Conservation (phyloP, 805 yeast species). For the Wickerhamomyces bovis region DNA sequence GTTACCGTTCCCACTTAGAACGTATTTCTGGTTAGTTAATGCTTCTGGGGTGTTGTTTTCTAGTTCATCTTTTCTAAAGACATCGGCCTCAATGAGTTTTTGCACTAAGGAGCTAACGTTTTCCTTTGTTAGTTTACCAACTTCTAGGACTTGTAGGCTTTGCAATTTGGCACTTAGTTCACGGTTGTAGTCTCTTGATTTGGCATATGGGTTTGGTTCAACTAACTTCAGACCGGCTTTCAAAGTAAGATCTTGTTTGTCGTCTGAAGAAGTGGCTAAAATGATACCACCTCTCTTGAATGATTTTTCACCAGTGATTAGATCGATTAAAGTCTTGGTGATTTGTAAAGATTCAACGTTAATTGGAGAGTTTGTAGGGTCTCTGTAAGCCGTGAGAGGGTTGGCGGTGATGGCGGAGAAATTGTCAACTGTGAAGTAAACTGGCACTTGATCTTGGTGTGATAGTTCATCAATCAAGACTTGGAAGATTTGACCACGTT, state of each 20-base stretch:
- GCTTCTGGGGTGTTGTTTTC: constrained; percentile 28
- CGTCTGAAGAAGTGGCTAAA: constrained; percentile 54
- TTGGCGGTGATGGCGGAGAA: constrained; percentile 54
- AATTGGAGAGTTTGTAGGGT: constrained; percentile 48
- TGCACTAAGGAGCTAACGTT: constrained; percentile 40
- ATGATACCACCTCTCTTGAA: constrained; percentile 63
- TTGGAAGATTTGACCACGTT: constrained; percentile 41
- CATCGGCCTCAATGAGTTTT: constrained; percentile 34
- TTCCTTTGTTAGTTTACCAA: constrained; percentile 37
- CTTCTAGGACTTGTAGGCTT: constrained; percentile 32
- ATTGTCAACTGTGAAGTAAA: constrained; percentile 67
- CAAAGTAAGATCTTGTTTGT: constrained; percentile 48
- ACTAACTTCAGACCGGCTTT: constrained; percentile 51
- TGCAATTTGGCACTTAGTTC: constrained; percentile 43
- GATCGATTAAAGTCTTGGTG: constrained; percentile 48
- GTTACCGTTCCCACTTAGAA: constrained; percentile 61
- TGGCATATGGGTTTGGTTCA: constrained; percentile 51
- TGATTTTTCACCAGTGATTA: constrained; percentile 43
- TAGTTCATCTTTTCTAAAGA: constrained; percentile 31
- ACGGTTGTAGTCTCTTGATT: constrained; percentile 44
- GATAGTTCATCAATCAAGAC: constrained; percentile 51
- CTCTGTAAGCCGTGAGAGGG: constrained; percentile 54
- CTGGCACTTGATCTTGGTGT: constrained; percentile 46
- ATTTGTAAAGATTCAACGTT: constrained; percentile 60
- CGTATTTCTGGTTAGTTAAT: constrained; percentile 42